Conservation (phyloP, 768 basidiomycete species). For the Hysterangium stoloniferum region DNA sequence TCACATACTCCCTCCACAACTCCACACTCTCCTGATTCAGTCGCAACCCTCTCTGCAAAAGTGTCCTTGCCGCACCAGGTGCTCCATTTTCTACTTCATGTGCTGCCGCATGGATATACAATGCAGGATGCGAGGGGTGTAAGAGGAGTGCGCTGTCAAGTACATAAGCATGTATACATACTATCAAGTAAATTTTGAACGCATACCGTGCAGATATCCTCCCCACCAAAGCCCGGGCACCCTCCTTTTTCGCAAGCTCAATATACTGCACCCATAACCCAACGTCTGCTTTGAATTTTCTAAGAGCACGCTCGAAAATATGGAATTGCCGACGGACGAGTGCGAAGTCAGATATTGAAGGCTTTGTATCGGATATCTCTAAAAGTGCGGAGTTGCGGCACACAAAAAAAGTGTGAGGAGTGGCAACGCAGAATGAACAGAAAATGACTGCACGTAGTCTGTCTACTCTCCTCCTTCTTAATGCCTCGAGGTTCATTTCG, state of each 20-base stretch:
- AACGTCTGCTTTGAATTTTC: slow-evolving; percentile 83
- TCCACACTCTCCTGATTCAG: slow-evolving; percentile 63
- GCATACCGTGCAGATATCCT: slow-evolving; percentile 74
- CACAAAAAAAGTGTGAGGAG: not conserved
- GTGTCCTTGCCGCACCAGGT: slow-evolving; percentile 70
- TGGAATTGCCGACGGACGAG: slow-evolving; percentile 80
- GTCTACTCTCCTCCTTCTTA: slow-evolving; percentile 67
- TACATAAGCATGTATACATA: not conserved
- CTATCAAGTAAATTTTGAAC: not conserved
- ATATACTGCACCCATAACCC: slow-evolving; percentile 87
- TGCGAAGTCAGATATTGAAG: slow-evolving; percentile 76
- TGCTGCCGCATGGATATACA: slow-evolving; percentile 79
- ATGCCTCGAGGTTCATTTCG: slow-evolving; percentile 80
- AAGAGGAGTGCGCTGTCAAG: slow-evolving; percentile 68
- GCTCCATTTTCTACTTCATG: slow-evolving; percentile 73
- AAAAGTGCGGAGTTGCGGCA: slow-evolving; percentile 24
- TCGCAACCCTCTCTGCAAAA: slow-evolving; percentile 81
- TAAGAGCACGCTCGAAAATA: slow-evolving; percentile 85
- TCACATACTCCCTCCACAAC: slow-evolving; percentile 86
- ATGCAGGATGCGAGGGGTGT: slow-evolving; percentile 66
- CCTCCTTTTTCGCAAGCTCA: slow-evolving; percentile 71
- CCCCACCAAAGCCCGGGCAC: slow-evolving; percentile 71
- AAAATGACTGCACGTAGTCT: slow-evolving; percentile 51
- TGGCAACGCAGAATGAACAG: not conserved
- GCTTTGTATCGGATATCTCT: slow-evolving; percentile 40